Percentiles rank a stretch among this genome's conserved stretches.
These are phyloP conservation scores for Arctostaphylos glauca DNA, from an alignment of 148 eudicot genomes.

Conservation along the genomic window DNA sequence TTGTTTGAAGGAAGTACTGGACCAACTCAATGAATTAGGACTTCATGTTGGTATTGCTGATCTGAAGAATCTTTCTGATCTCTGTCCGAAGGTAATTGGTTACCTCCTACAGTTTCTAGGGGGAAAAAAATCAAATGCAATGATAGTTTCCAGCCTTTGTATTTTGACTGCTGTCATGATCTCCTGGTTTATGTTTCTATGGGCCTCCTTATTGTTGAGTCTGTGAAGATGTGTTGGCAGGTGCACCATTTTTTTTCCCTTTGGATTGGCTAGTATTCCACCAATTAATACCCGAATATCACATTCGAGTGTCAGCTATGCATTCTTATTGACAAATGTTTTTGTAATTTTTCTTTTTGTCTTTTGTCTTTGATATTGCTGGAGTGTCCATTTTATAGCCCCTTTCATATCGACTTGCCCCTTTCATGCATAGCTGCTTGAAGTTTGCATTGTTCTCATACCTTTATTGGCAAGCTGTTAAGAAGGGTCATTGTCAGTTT, in stretches of 20 bases:
- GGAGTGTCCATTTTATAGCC: neutral
- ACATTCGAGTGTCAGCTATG: no score
- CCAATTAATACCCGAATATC: no score
- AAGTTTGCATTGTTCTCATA: neutral
- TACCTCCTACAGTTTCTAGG: neutral
- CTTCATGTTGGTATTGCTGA: constrained; percentile 47
- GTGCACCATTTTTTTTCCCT: no score
- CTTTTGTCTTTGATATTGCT: neutral
- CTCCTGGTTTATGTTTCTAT: neutral
- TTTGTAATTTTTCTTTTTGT: neutral
- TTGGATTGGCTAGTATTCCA: no score
- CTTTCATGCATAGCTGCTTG: neutral
- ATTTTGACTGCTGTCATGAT: neutral
- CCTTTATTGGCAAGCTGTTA: neutral
- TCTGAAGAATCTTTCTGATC: constrained; percentile 55
- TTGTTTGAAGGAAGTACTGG: constrained; percentile 48
- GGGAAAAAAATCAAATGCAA: neutral
- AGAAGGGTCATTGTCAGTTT: neutral
- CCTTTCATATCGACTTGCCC: neutral
- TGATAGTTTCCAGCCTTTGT: neutral
- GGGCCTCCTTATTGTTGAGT: neutral
- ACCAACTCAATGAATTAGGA: constrained; percentile 53
- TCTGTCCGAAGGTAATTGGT: constrained; percentile 67
- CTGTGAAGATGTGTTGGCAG: no score
- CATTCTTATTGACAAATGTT: no score